These are phyloP conservation scores for Neurospora sp. DNA, from an alignment of 2,329 filamentous ascomycete species.

Conservation along the genomic window DNA sequence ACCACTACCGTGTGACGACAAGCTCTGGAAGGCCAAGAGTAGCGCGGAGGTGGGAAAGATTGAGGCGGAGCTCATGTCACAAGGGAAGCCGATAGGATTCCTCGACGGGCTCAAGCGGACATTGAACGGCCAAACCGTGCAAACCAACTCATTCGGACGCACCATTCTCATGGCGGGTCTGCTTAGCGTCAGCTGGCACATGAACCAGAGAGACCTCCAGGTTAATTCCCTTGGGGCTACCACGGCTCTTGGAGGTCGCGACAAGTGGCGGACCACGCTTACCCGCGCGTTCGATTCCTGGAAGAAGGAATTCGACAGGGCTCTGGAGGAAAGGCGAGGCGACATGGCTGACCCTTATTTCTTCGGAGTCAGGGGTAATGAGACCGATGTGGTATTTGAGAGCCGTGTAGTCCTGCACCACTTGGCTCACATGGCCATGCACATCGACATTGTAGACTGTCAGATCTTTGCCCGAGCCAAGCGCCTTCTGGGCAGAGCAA, in stretches of 20 bases:
- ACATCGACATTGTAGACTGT: slow-evolving; percentile 94
- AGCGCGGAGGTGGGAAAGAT: slow-evolving; percentile 77
- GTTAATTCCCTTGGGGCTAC: slow-evolving; percentile 69
- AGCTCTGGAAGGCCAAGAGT: slow-evolving; percentile 82
- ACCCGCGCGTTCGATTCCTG: slow-evolving; percentile 87
- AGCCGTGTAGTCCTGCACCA: slow-evolving; percentile 84
- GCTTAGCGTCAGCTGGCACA: slow-evolving; percentile 90
- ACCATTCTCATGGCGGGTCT: slow-evolving; percentile 91
- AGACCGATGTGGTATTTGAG: slow-evolving; percentile 62
- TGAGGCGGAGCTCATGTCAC: slow-evolving; percentile 68
- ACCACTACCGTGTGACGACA: slow-evolving; percentile 84
- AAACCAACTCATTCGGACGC: slow-evolving; percentile 87
- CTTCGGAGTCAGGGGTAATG: slow-evolving; percentile 47
- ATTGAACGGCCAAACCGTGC: slow-evolving; percentile 72
- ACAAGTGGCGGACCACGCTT: slow-evolving; percentile 81
- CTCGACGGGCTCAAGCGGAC: slow-evolving; percentile 86
- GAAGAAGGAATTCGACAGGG: slow-evolving; percentile 85
- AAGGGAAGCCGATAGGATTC: slow-evolving; percentile 78
- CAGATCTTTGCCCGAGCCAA: slow-evolving; percentile 90
- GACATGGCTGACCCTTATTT: slow-evolving; percentile 44
- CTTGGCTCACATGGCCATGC: slow-evolving; percentile 94
- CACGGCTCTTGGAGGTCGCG: slow-evolving; percentile 71
- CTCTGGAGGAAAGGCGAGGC: slow-evolving; percentile 46
- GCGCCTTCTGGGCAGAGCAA: slow-evolving; percentile 73
- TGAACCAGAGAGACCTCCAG: slow-evolving; percentile 92